Conservation (phyloP, 805 yeast species). For the Metschnikowia lochheadii region DNA sequence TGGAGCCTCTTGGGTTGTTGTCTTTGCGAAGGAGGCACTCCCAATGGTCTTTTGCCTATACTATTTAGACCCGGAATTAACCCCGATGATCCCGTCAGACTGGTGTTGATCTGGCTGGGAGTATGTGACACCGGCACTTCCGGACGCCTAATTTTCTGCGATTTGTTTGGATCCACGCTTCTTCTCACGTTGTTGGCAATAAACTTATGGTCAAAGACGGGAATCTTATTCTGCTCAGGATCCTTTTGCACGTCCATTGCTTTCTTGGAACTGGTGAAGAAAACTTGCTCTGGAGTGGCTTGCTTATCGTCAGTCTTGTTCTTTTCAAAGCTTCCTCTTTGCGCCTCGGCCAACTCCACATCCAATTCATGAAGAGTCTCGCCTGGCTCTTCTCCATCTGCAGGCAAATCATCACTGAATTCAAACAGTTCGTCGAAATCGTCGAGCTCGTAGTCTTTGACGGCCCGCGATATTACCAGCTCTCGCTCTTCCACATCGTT, state of each 20-base stretch:
- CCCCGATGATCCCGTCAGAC: slow-evolving; percentile 4
- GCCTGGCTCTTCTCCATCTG: slow-evolving; percentile 14
- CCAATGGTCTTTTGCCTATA: slow-evolving; percentile 26
- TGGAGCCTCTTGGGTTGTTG: slow-evolving; percentile 25
- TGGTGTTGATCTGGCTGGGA: slow-evolving; percentile 11
- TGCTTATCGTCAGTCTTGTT: not conserved
- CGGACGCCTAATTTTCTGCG: slow-evolving; percentile 55
- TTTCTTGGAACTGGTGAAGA: slow-evolving; percentile 18
- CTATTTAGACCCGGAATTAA: not conserved
- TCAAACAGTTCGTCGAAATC: slow-evolving; percentile 39
- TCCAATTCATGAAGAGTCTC: slow-evolving; percentile 7
- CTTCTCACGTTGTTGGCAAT: slow-evolving; percentile 45
- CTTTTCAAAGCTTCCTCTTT: not conserved
- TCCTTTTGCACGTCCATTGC: slow-evolving; percentile 18
- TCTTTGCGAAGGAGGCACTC: slow-evolving; percentile 32
- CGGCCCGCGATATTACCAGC: slow-evolving; percentile 2
- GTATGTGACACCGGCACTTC: slow-evolving; percentile 21
- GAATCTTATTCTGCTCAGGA: slow-evolving; percentile 39
- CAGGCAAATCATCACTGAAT: slow-evolving; percentile 37
- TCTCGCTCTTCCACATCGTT: not conserved
- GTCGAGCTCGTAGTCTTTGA: slow-evolving; percentile 18
- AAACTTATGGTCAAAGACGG: slow-evolving; percentile 50
- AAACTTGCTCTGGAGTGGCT: slow-evolving; percentile 15
- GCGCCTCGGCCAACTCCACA: slow-evolving; percentile 1
- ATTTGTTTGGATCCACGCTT: slow-evolving; percentile 63